Conservation (phyloP, 257 asterid genomes). For the Solanum virginianum region DNA sequence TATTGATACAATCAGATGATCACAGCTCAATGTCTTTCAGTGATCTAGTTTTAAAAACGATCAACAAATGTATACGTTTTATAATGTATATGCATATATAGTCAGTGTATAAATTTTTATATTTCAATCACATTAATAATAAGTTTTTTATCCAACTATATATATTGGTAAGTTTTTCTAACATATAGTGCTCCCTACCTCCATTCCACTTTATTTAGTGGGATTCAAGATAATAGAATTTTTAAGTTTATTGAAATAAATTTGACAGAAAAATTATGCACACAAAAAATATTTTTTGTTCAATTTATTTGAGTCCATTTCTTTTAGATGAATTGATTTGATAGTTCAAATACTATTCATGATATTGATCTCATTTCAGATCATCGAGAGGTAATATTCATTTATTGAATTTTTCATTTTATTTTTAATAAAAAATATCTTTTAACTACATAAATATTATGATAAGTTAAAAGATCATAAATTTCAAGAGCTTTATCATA, state of each 20-base stretch:
- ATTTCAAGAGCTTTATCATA: background rate
- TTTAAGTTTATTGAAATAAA: background rate
- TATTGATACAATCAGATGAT: too few species aligned
- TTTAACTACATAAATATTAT: background rate
- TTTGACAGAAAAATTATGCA: background rate
- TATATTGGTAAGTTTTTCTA: background rate
- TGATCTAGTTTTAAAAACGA: background rate
- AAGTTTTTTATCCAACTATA: background rate
- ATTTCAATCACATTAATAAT: background rate
- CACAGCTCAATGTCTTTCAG: too few species aligned
- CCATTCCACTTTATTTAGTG: background rate
- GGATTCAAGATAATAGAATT: background rate
- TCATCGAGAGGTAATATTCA: too few species aligned
- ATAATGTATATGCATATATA: too few species aligned
- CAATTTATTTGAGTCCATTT: background rate
- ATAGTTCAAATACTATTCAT: too few species aligned
- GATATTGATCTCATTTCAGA: too few species aligned
- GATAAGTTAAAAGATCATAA: background rate
- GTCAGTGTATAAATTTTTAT: background rate
- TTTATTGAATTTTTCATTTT: background rate
- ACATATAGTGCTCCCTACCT: background rate
- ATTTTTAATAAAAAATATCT: background rate
- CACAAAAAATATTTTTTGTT: background rate
- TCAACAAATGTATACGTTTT: too few species aligned
- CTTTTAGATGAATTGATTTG: background rate